phyloP scores from a whole-genome alignment of 1,139 yeast genomes.

The Hyphopichia fennica region DNA sequence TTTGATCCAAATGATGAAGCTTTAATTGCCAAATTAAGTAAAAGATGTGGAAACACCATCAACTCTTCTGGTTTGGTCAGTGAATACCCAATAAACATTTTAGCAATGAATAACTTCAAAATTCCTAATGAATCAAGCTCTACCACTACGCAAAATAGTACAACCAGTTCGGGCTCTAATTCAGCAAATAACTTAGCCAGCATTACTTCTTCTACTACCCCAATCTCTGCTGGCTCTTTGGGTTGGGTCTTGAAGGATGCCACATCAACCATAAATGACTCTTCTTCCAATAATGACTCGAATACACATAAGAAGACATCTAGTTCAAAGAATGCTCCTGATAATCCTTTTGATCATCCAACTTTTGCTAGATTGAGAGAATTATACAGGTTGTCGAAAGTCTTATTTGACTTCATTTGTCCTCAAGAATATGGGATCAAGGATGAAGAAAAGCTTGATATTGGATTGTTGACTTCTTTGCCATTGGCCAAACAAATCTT shows the following conservation, averaged over 20 bases:
- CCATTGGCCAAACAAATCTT: slow-evolving; percentile 91
- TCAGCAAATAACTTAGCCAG: slow-evolving; percentile 32
- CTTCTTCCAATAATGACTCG: slow-evolving; percentile 21
- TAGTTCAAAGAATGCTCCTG: slow-evolving; percentile 17
- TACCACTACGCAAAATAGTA: slow-evolving; percentile 6
- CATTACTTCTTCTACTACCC: slow-evolving; percentile 22
- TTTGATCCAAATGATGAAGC: slow-evolving; percentile 60
- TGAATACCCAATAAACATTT: slow-evolving; percentile 75
- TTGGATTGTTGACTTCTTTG: slow-evolving; percentile 89
- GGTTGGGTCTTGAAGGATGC: slow-evolving; percentile 74
- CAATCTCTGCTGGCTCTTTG: slow-evolving; percentile 62
- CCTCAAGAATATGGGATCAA: slow-evolving; percentile 99
- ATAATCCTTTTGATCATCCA: slow-evolving; percentile 77
- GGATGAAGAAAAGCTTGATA: slow-evolving; percentile 92
- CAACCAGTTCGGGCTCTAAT: slow-evolving; percentile 16
- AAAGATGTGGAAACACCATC: slow-evolving; percentile 52
- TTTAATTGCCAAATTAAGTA: slow-evolving; percentile 35
- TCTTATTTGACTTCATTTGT: slow-evolving; percentile 92
- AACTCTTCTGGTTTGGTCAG: slow-evolving; percentile 65
- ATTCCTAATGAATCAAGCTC: slow-evolving; percentile 36
- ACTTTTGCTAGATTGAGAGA: slow-evolving; percentile 82
- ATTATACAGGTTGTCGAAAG: slow-evolving; percentile 85
- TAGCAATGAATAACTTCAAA: slow-evolving; percentile 76
- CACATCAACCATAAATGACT: slow-evolving; percentile 22
- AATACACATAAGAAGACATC: slow-evolving; percentile 17